Evolutionary conservation across 306 rosid genomes (phyloP).

Genomic region (Corylus avellana): DNA sequence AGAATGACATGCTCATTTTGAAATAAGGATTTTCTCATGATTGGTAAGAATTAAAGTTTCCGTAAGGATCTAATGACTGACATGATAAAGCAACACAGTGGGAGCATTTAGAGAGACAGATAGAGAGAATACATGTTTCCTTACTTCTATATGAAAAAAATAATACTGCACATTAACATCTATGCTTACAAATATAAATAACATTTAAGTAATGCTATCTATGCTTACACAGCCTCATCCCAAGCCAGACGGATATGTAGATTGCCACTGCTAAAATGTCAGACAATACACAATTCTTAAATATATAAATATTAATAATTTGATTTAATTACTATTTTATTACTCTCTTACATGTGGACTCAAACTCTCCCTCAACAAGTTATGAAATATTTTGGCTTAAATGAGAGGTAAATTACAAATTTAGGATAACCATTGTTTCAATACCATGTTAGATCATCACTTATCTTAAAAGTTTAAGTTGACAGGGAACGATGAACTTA

Average conservation of each 20-base stretch:
- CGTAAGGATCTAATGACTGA: not conserved
- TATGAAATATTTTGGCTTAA: too few relatives aligned
- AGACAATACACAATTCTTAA: too few relatives aligned
- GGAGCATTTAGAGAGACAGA: not conserved
- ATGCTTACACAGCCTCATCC: not conserved
- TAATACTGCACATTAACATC: not conserved
- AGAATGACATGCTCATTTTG: not conserved
- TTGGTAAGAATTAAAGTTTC: not conserved
- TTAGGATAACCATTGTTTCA: too few relatives aligned
- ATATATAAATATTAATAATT: too few relatives aligned
- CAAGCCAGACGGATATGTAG: not conserved
- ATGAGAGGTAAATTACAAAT: too few relatives aligned
- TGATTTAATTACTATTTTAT: too few relatives aligned
- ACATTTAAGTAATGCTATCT: not conserved
- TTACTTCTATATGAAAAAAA: not conserved
- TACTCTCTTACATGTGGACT: too few relatives aligned
- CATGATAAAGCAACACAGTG: not conserved
- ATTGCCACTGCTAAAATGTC: not conserved
- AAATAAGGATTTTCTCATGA: not conserved
- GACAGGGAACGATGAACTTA: too few relatives aligned
- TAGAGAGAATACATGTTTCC: not conserved
- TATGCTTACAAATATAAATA: not conserved
- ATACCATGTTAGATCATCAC: too few relatives aligned
- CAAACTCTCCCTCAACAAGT: too few relatives aligned
- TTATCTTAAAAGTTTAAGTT: too few relatives aligned